Conservation (phyloP, 2,329 filamentous ascomycete genomes). For the Trichoderma brevicompactum region DNA sequence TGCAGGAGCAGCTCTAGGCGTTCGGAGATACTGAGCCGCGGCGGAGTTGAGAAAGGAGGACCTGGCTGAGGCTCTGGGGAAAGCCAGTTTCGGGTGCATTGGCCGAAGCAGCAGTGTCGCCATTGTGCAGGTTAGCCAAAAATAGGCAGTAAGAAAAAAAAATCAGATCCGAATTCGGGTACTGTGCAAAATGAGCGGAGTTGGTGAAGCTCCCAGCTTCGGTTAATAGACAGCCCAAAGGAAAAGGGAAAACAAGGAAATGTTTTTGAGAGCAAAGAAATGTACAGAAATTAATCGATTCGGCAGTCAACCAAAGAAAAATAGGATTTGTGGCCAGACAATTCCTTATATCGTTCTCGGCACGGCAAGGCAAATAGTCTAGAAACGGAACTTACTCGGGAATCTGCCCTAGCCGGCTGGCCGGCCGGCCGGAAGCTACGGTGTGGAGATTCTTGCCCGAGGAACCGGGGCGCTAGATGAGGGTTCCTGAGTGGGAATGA, state of each 20-base stretch:
- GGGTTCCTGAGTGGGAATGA: background rate
- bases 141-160: no score
- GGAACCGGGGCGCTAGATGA: background rate
- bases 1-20: background rate
- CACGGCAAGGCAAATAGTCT: background rate
- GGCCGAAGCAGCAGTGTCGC: conserved; percentile 21
- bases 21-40: conserved; percentile 3
- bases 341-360: conserved; percentile 23
- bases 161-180: no score
- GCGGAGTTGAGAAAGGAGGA: conserved; percentile 6
- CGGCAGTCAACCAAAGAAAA: background rate
- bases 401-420: conserved; percentile 3
- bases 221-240: background rate
- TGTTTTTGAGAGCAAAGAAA: background rate
- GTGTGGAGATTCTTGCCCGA: conserved; percentile 8
- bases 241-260: background rate
- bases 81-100: conserved; percentile 14
- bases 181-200: no score
- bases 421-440: conserved; percentile 24
- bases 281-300: background rate
- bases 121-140: conserved; percentile 4
- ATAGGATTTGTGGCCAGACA: background rate
- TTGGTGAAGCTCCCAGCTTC: background rate
- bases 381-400: conserved; percentile 19
- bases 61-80: conserved; percentile 1